Evolutionary conservation across 1,284 basidiomycete genomes (phyloP).

Genomic region (Cerrena zonata): DNA sequence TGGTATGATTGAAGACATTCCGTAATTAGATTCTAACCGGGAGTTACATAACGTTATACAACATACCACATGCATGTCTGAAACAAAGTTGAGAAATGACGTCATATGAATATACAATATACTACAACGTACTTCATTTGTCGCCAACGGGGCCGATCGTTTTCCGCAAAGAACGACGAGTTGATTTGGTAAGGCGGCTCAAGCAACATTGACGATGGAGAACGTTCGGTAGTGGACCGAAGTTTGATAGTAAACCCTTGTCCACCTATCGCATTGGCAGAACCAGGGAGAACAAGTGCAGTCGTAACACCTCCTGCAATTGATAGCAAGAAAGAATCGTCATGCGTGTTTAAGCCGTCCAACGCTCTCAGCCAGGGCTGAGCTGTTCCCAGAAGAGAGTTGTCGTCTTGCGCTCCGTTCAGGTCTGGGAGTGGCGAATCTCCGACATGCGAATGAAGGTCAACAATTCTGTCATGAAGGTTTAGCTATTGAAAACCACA

Average conservation of each 20-base stretch:
- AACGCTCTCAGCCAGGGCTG: slow-evolving; percentile 47
- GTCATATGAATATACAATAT: slow-evolving; percentile 3
- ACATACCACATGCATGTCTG: slow-evolving; percentile 35
- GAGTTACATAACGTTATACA: not conserved
- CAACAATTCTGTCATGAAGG: slow-evolving; percentile 38
- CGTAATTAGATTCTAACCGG: not conserved
- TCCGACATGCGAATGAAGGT: slow-evolving; percentile 62
- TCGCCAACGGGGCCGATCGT: slow-evolving; percentile 33
- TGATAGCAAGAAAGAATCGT: slow-evolving; percentile 47
- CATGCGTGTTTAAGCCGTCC: slow-evolving; percentile 44
- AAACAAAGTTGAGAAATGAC: not conserved
- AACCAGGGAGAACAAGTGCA: slow-evolving; percentile 59
- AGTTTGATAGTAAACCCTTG: slow-evolving; percentile 51
- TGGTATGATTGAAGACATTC: slow-evolving; percentile 11
- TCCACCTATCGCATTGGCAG: slow-evolving; percentile 46
- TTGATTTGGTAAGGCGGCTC: slow-evolving; percentile 40
- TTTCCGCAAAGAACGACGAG: slow-evolving; percentile 23
- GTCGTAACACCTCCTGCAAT: slow-evolving; percentile 65
- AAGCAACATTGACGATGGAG: slow-evolving; percentile 40
- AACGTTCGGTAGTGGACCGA: slow-evolving; percentile 38
- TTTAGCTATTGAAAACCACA: not conserved
- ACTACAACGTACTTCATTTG: slow-evolving; percentile 44
- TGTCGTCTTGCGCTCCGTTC: slow-evolving; percentile 33
- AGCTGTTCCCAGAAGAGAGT: slow-evolving; percentile 38
- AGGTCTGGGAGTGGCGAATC: slow-evolving; percentile 37